Conservation (phyloP, 768 basidiomycete genomes). For the Basidioascus undulatus region DNA sequence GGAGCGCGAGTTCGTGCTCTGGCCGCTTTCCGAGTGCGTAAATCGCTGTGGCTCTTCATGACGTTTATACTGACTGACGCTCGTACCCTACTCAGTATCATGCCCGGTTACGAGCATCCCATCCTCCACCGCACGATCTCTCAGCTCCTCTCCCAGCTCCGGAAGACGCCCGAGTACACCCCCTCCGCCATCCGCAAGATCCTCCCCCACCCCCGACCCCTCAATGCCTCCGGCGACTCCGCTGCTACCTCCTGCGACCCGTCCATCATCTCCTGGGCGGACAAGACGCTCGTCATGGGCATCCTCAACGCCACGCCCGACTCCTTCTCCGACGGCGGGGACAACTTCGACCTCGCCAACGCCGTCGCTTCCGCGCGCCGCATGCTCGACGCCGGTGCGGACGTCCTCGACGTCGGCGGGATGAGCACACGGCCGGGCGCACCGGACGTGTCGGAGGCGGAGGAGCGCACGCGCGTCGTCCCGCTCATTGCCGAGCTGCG, state of each 20-base stretch:
- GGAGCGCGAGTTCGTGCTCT: conserved; percentile 78
- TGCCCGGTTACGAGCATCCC: conserved; percentile 51
- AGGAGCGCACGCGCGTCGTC: conserved; percentile 48
- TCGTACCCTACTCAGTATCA: conserved; percentile 53
- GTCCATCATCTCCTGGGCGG: conserved; percentile 10
- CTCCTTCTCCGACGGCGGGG: conserved; percentile 76
- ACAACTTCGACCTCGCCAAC: conserved; percentile 26
- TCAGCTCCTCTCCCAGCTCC: conserved; percentile 22
- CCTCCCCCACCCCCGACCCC: conserved; percentile 43
- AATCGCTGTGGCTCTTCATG: neutral
- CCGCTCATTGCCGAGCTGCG: conserved; percentile 44
- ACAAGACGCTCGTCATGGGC: conserved; percentile 46
- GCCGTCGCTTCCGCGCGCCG: conserved; percentile 21
- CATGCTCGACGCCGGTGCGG: conserved; percentile 27
- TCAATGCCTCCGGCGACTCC: neutral
- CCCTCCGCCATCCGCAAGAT: conserved; percentile 35
- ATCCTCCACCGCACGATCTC: conserved; percentile 24
- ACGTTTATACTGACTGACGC: neutral
- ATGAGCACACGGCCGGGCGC: conserved; percentile 77
- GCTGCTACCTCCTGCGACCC: conserved; percentile 5
- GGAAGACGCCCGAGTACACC: conserved; percentile 1
- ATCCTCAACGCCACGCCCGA: conserved; percentile 86
- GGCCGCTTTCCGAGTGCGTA: conserved; percentile 66
- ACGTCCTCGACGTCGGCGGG: conserved; percentile 79
- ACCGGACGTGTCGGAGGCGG: conserved; percentile 33